Evolutionary conservation across 2,329 filamentous ascomycete genomes (phyloP).

Genomic region (Penicillium psychrosexuale): DNA sequence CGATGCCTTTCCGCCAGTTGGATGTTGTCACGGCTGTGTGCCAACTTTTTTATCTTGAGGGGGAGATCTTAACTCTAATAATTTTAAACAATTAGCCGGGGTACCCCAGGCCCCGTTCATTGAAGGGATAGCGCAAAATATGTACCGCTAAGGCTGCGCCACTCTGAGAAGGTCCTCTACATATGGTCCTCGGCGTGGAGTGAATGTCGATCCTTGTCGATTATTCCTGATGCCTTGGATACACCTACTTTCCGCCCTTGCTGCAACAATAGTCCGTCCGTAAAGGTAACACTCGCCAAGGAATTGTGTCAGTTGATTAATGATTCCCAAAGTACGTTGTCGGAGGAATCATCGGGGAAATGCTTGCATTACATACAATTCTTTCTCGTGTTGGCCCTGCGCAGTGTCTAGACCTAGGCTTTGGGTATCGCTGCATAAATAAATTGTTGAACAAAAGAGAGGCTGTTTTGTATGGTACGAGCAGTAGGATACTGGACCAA

Average conservation of each 20-base stretch:
- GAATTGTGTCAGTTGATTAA: not conserved
- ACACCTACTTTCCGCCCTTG: not conserved
- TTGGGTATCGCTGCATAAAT: not conserved
- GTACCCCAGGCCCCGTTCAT: not conserved
- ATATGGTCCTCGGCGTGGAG: constrained; percentile 1
- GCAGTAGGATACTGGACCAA: too few species aligned
- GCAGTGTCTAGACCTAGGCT: not conserved
- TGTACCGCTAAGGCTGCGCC: not conserved
- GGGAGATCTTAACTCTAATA: constrained; percentile 5
- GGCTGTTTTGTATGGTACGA: too few species aligned
- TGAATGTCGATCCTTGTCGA: constrained; percentile 1
- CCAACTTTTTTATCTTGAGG: not conserved
- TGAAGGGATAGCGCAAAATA: not conserved
- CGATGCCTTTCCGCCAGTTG: not conserved
- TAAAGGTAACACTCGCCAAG: not conserved
- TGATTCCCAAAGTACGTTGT: not conserved
- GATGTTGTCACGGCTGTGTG: constrained; percentile 2
- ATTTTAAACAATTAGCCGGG: not conserved
- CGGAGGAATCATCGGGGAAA: not conserved
- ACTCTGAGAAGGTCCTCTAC: not conserved
- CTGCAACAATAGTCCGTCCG: not conserved
- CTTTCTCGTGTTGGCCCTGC: not conserved
- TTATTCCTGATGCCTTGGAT: not conserved
- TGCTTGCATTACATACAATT: not conserved
- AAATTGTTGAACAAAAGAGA: too few species aligned